Evolutionary conservation across 169 alveolate species (phyloP).

Genomic region (Cryptosporidium sp.): DNA sequence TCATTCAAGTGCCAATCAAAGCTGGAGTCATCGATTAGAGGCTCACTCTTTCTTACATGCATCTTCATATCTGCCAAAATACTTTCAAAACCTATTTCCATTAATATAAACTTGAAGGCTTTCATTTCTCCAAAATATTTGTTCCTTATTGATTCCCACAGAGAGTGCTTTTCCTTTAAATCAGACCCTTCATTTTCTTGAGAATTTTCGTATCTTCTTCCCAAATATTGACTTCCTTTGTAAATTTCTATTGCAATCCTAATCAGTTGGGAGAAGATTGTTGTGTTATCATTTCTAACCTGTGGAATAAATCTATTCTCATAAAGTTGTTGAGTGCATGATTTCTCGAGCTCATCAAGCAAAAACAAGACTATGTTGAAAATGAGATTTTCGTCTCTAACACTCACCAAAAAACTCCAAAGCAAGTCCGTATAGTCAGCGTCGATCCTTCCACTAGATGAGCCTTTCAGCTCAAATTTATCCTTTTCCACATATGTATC

Average conservation of each 20-base stretch:
- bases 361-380: background rate
- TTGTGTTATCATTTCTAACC: constrained; percentile 32
- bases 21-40: constrained; percentile 13
- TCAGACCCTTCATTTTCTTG: background rate
- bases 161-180: background rate
- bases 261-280: constrained; percentile 5
- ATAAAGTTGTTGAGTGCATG: background rate
- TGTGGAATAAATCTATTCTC: constrained; percentile 23
- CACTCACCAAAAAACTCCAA: constrained; percentile 18
- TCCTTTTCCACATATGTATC: background rate
- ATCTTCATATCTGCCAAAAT: constrained; percentile 40
- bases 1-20: constrained; percentile 58
- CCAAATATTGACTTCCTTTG: background rate
- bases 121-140: constrained; percentile 33
- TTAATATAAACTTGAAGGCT: constrained; percentile 4
- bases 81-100: constrained; percentile 63
- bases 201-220: background rate
- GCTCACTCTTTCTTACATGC: constrained; percentile 23
- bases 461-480: background rate
- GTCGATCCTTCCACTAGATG: background rate
- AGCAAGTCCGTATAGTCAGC: constrained; percentile 44
- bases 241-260: constrained; percentile 20
- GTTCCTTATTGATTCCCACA: constrained; percentile 28
- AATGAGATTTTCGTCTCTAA: background rate
- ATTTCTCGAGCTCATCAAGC: constrained; percentile 27